These are phyloP conservation scores for Chalciporus sp. DNA, from an alignment of 1,284 basidiomycete species.

Conservation along the genomic window DNA sequence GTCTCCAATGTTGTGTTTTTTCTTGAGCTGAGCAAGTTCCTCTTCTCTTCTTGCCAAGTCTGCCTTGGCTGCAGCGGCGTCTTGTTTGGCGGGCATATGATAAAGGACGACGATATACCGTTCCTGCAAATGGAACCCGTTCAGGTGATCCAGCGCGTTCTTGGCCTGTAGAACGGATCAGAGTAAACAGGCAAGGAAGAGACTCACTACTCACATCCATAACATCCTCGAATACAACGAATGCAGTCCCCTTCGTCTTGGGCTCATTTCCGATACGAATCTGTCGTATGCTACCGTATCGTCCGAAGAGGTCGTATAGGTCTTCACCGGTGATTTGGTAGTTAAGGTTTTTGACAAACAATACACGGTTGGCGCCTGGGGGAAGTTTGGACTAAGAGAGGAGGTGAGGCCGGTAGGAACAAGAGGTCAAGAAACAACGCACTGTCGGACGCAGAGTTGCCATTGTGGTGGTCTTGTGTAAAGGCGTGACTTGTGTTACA, in stretches of 20 bases:
- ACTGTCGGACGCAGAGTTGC: constrained; percentile 67
- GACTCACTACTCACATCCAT: constrained; percentile 71
- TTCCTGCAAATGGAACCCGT: constrained; percentile 98
- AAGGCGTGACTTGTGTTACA: neutral
- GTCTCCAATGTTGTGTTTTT: constrained; percentile 81
- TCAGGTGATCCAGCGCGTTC: constrained; percentile 94
- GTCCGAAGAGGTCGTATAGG: constrained; percentile 96
- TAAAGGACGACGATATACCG: constrained; percentile 97
- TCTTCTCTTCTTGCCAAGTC: constrained; percentile 92
- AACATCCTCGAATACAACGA: constrained; percentile 89
- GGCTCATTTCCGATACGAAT: constrained; percentile 90
- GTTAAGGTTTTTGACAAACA: constrained; percentile 90
- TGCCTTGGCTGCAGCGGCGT: constrained; percentile 89
- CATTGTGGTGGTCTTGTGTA: constrained; percentile 42
- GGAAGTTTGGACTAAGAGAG: constrained; percentile 71
- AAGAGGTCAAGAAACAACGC: constrained; percentile 25
- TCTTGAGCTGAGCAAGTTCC: constrained; percentile 87
- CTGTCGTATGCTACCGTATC: constrained; percentile 96
- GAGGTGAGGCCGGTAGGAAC: constrained; percentile 1
- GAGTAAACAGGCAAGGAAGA: neutral
- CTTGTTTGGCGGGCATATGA: constrained; percentile 95
- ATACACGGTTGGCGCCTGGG: constrained; percentile 81
- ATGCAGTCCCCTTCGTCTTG: constrained; percentile 96
- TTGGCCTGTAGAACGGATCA: constrained; percentile 65
- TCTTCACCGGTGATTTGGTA: constrained; percentile 95